These are phyloP conservation scores for Camillea tinctor DNA, from an alignment of 2,329 filamentous ascomycete genomes.

Conservation along the genomic window DNA sequence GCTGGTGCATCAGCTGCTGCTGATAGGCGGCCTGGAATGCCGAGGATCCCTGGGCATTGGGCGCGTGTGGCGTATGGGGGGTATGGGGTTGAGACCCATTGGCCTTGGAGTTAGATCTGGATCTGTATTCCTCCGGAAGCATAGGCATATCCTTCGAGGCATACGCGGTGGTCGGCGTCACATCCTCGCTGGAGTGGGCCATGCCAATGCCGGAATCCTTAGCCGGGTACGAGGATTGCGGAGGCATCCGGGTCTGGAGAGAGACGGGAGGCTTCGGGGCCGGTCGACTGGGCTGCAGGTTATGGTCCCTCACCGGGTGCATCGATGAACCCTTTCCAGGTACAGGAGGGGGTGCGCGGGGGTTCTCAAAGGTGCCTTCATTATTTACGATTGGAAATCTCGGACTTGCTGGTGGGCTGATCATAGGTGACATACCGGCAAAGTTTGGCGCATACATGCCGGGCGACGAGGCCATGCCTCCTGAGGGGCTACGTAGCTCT, in stretches of 20 bases:
- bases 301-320: conserved; percentile 49
- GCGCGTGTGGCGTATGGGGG: conserved; percentile 44
- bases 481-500: conserved; percentile 47
- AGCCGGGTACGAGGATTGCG: conserved; percentile 53
- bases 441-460: conserved; percentile 55
- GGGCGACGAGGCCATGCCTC: conserved; percentile 48
- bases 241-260: conserved; percentile 55
- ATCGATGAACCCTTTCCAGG: conserved; percentile 44
- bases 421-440: conserved; percentile 59
- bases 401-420: conserved; percentile 79
- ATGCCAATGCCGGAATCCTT: conserved; percentile 66
- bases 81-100: conserved; percentile 53
- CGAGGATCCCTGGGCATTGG: conserved; percentile 40
- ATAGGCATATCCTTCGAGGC: conserved; percentile 53
- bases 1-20: conserved; percentile 69
- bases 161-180: conserved; percentile 43
- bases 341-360: conserved; percentile 80
- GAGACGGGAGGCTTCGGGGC: conserved; percentile 82
- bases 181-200: conserved; percentile 57
- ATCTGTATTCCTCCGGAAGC: conserved; percentile 66
- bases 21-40: conserved; percentile 53
- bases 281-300: conserved; percentile 75
- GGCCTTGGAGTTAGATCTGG: conserved; percentile 65
- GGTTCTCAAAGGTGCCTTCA: conserved; percentile 96
- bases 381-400: conserved; percentile 82